Conservation (phyloP, 116 monocot genomes). For the Trichopus zeylanicus region DNA sequence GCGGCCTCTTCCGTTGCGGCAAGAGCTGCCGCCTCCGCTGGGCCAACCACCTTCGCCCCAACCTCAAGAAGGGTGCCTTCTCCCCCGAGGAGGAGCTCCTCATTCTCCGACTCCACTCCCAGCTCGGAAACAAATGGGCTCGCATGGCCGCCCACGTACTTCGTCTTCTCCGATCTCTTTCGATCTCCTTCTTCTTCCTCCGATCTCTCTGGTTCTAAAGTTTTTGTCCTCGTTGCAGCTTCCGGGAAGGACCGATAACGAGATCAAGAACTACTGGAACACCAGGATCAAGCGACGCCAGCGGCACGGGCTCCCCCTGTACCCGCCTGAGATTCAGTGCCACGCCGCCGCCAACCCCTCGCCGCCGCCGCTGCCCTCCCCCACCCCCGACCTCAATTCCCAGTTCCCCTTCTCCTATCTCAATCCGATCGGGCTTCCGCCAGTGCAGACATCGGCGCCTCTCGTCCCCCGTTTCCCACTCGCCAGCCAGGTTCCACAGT, state of each 20-base stretch:
- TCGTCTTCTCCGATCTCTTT: neutral
- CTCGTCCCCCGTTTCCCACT: neutral
- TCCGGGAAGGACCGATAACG: slow-evolving; percentile 34
- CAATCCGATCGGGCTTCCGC: neutral
- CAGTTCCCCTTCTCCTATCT: neutral
- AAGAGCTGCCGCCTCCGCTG: slow-evolving; percentile 90
- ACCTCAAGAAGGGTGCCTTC: slow-evolving; percentile 66
- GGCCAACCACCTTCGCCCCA: slow-evolving; percentile 80
- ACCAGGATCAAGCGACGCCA: slow-evolving; percentile 22
- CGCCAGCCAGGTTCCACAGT: neutral
- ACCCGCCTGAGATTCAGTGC: slow-evolving; percentile 28
- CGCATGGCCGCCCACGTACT: slow-evolving; percentile 35
- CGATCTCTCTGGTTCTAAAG: neutral
- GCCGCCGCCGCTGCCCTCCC: neutral
- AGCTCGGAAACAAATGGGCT: slow-evolving; percentile 55
- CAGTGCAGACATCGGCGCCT: neutral
- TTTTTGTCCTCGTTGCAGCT: slow-evolving; percentile 2
- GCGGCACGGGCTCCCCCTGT: slow-evolving; percentile 26
- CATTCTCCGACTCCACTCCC: slow-evolving; percentile 37
- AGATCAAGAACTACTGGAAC: slow-evolving; percentile 52
- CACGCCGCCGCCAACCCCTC: neutral
- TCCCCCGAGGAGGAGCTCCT: slow-evolving; percentile 37
- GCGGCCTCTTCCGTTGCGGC: slow-evolving; percentile 45
- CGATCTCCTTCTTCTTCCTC: neutral
- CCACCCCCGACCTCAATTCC: neutral